A percentile compares a stretch with the other conserved stretches of the same genome.
phyloP scores from a whole-genome alignment of 345 rosid genomes.

The Murraya koenigii region DNA sequence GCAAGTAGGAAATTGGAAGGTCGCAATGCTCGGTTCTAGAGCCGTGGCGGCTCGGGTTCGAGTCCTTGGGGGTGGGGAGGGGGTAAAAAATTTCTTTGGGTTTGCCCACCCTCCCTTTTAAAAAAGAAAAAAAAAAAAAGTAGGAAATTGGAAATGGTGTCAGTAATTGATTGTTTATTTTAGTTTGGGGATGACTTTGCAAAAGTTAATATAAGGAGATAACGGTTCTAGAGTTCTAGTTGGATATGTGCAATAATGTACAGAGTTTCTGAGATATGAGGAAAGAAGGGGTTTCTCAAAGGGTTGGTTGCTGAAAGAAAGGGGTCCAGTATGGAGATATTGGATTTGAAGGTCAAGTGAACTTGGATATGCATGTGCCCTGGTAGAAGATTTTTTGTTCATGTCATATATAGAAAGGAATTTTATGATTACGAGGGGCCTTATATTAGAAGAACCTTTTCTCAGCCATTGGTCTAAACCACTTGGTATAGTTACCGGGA shows the following conservation, averaged over 20 bases:
- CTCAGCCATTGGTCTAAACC: background rate
- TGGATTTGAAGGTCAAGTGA: conserved; percentile 3
- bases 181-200: background rate
- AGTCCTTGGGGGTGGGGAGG: too few species aligned
- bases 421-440: background rate
- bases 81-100: too few species aligned
- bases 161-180: background rate
- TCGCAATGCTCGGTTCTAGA: too few species aligned
- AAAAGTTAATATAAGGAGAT: background rate
- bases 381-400: background rate
- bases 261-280: background rate
- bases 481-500: background rate
- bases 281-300: background rate
- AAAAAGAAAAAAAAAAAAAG: too few species aligned
- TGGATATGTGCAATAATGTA: background rate
- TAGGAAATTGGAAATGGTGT: background rate
- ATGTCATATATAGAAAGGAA: background rate
- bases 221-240: background rate
- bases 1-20: background rate
- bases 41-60: too few species aligned
- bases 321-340: background rate
- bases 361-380: background rate
- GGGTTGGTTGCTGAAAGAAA: background rate
- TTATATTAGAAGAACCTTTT: background rate
- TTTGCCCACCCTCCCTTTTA: too few species aligned